Evolutionary conservation across 805 yeast species (phyloP).

Genomic region (Lipomyces spencermartinsiae): DNA sequence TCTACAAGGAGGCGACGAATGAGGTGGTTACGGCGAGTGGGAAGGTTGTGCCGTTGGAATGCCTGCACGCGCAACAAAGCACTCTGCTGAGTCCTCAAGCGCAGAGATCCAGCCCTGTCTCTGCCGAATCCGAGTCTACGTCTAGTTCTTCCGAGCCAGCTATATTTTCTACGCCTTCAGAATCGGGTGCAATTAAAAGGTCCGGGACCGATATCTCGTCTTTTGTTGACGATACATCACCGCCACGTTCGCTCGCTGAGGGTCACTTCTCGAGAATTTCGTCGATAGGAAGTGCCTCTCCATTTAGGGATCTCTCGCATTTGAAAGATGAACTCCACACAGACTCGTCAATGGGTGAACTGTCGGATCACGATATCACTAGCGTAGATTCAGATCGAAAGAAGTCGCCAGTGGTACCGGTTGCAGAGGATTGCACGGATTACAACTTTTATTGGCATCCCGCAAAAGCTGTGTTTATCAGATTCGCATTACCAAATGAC

Average conservation of each 20-base stretch:
- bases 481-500: slow-evolving; percentile 4
- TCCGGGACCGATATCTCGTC: background rate
- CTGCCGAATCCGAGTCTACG: background rate
- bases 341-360: background rate
- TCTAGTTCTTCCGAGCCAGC: background rate
- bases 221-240: background rate
- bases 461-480: slow-evolving; percentile 1
- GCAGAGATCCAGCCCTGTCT: background rate
- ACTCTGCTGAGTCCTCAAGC: background rate
- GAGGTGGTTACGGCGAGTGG: background rate
- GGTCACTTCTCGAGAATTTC: slow-evolving; percentile 1
- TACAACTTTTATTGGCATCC: slow-evolving; percentile 6
- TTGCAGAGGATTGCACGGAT: background rate
- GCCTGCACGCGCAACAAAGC: background rate
- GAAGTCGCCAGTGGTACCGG: background rate
- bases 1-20: background rate
- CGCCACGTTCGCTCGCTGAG: background rate
- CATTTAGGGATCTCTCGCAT: background rate
- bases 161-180: background rate
- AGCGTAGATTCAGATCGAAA: background rate
- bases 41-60: background rate
- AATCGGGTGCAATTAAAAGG: background rate
- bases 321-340: background rate
- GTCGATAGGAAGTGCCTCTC: background rate
- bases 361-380: background rate